Percentiles rank a stretch among this genome's conserved stretches.
These are phyloP conservation scores for Heliamphora exappendiculata DNA, from an alignment of 148 eudicot species.

Conservation along the genomic window DNA sequence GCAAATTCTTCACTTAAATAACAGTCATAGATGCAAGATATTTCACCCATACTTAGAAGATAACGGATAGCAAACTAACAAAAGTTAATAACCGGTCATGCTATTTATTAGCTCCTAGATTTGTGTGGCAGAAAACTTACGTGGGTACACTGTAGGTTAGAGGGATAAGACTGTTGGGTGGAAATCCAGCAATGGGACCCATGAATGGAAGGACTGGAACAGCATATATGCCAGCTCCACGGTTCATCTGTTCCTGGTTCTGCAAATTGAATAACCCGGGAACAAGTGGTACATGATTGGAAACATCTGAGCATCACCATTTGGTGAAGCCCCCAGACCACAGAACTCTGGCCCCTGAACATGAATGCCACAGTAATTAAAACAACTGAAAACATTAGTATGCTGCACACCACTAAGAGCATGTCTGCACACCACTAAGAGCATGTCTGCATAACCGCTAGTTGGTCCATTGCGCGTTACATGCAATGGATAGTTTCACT, in stretches of 20 bases:
- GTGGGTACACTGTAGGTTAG: slow-evolving; percentile 79
- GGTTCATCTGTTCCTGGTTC: slow-evolving; percentile 57
- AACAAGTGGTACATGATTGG: slow-evolving; percentile 71
- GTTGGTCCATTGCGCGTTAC: neutral
- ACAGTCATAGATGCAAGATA: neutral
- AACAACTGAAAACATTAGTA: neutral
- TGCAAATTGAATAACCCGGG: slow-evolving; percentile 50
- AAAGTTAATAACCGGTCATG: neutral
- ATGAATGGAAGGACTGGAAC: slow-evolving; percentile 58
- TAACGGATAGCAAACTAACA: slow-evolving; percentile 4
- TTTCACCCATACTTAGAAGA: neutral
- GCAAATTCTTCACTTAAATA: neutral
- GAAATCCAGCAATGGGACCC: slow-evolving; percentile 60
- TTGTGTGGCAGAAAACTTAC: slow-evolving; percentile 39
- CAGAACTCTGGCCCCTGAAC: slow-evolving; percentile 36
- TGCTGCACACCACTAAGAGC: neutral
- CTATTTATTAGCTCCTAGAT: neutral
- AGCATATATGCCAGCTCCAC: slow-evolving; percentile 91
- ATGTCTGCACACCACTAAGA: too few relatives aligned
- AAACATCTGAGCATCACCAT: slow-evolving; percentile 47
- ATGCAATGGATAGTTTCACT: too few relatives aligned
- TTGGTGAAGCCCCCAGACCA: slow-evolving; percentile 34
- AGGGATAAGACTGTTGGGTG: slow-evolving; percentile 77
- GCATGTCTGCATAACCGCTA: too few relatives aligned
- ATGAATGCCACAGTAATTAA: slow-evolving; percentile 6